Percentiles rank a stretch among this genome's conserved stretches.
phyloP scores from a whole-genome alignment of 2,329 filamentous ascomycete genomes.

The Fonsecaea monophora region DNA sequence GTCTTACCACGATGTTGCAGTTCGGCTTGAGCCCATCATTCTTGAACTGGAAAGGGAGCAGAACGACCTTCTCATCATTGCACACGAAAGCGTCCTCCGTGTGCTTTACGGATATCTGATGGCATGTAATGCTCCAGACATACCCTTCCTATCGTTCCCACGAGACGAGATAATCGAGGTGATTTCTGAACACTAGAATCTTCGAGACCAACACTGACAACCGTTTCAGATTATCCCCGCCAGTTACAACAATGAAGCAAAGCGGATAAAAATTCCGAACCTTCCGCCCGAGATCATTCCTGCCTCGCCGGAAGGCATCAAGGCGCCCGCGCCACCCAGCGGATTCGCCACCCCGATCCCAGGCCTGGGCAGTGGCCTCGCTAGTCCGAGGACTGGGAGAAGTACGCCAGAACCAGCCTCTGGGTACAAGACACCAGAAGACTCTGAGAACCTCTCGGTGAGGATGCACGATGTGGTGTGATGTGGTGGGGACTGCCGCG shows the following conservation, averaged over 20 bases:
- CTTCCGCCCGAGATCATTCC: conserved; percentile 72
- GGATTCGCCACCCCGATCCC: conserved; percentile 54
- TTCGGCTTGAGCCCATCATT: conserved; percentile 96
- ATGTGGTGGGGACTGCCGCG: background rate
- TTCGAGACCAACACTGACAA: conserved; percentile 11
- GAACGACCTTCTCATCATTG: conserved; percentile 96
- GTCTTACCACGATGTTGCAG: conserved; percentile 98
- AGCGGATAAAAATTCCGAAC: conserved; percentile 81
- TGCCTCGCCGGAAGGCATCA: conserved; percentile 79
- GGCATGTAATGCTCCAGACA: conserved; percentile 95
- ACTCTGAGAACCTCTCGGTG: conserved; percentile 36
- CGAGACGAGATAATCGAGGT: conserved; percentile 96
- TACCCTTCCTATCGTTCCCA: conserved; percentile 90
- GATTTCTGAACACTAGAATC: conserved; percentile 39
- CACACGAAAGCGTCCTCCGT: conserved; percentile 95
- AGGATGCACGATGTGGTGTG: conserved; percentile 41
- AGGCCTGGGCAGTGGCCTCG: conserved; percentile 47
- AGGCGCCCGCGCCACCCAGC: conserved; percentile 73
- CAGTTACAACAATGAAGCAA: conserved; percentile 95
- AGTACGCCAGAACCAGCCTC: conserved; percentile 53
- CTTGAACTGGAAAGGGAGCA: conserved; percentile 95
- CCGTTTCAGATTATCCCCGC: conserved; percentile 79
- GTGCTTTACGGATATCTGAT: conserved; percentile 98
- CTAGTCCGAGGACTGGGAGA: conserved; percentile 45
- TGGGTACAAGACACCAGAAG: conserved; percentile 43